Evolutionary conservation across 176 grass and related monocot genomes (phyloP).

Genomic region (Luzula sylvatica): DNA sequence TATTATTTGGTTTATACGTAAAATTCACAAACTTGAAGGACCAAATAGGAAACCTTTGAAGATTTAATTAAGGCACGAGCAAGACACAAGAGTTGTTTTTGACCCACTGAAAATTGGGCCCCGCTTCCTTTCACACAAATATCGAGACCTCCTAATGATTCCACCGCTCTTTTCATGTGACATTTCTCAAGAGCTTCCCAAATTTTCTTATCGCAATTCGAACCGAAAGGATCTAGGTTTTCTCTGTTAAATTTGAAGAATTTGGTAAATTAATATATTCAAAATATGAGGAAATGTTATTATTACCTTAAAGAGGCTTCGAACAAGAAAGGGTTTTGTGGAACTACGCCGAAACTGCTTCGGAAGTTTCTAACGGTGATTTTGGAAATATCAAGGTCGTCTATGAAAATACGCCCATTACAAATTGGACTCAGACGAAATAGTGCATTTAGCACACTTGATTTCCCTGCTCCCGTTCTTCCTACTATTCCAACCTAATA

Average conservation of each 20-base stretch:
- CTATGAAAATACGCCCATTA: constrained; percentile 66
- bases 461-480: constrained; percentile 96
- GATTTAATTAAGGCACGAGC: constrained; percentile 79
- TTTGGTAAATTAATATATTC: background rate
- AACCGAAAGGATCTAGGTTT: constrained; percentile 77
- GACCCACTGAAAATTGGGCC: constrained; percentile 74
- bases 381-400: constrained; percentile 50
- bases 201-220: constrained; percentile 43
- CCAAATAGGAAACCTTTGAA: constrained; percentile 48
- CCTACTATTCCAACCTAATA: constrained; percentile 89
- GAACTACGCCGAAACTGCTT: constrained; percentile 67
- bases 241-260: constrained; percentile 30
- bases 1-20: background rate
- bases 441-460: constrained; percentile 88
- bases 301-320: constrained; percentile 74
- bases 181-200: constrained; percentile 97
- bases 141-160: constrained; percentile 67
- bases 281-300: constrained; percentile 9
- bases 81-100: constrained; percentile 79
- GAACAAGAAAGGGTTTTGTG: constrained; percentile 86
- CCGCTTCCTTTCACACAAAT: constrained; percentile 71
- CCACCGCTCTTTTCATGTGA: constrained; percentile 68
- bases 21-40: background rate
- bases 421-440: constrained; percentile 63
- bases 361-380: constrained; percentile 61